Conservation (phyloP, 2,329 filamentous ascomycete genomes). For the Neonectria neomacrospora region DNA sequence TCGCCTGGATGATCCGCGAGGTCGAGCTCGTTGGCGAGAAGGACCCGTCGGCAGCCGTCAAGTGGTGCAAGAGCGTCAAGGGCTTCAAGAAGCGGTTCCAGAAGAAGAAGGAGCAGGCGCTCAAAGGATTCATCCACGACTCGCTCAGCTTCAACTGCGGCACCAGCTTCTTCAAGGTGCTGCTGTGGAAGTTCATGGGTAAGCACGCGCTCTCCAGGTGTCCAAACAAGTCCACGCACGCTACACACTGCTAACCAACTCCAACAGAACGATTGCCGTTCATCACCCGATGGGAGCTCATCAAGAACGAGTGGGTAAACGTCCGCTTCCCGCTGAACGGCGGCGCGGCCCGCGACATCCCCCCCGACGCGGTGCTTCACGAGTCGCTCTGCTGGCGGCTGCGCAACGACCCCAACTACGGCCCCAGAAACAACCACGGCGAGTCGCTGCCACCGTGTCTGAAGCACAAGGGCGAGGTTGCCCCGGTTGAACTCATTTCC, state of each 20-base stretch:
- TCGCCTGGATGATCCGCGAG: slow-evolving; percentile 65
- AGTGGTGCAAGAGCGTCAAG: slow-evolving; percentile 49
- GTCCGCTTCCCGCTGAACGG: slow-evolving; percentile 53
- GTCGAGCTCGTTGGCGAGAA: slow-evolving; percentile 52
- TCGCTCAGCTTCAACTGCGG: slow-evolving; percentile 52
- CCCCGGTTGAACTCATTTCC: neutral
- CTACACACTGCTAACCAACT: neutral
- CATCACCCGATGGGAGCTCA: slow-evolving; percentile 55
- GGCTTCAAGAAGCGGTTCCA: slow-evolving; percentile 48
- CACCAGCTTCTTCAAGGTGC: slow-evolving; percentile 51
- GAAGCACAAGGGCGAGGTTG: neutral
- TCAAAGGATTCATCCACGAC: slow-evolving; percentile 52
- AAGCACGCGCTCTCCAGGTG: slow-evolving; percentile 38
- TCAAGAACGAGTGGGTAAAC: slow-evolving; percentile 45
- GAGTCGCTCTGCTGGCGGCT: slow-evolving; percentile 26
- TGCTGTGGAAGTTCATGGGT: slow-evolving; percentile 58
- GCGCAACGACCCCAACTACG: neutral
- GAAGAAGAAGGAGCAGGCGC: slow-evolving; percentile 46
- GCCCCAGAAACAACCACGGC: slow-evolving; percentile 10
- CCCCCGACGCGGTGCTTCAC: slow-evolving; percentile 52
- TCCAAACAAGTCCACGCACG: too few relatives aligned
- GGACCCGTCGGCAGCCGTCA: slow-evolving; percentile 47
- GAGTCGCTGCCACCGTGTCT: slow-evolving; percentile 2
- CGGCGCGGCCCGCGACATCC: slow-evolving; percentile 53
- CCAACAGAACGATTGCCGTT: slow-evolving; percentile 52